Evolutionary conservation across 23 red algal genomes (phyloP).

Genomic region (Agarophyton chilense): DNA sequence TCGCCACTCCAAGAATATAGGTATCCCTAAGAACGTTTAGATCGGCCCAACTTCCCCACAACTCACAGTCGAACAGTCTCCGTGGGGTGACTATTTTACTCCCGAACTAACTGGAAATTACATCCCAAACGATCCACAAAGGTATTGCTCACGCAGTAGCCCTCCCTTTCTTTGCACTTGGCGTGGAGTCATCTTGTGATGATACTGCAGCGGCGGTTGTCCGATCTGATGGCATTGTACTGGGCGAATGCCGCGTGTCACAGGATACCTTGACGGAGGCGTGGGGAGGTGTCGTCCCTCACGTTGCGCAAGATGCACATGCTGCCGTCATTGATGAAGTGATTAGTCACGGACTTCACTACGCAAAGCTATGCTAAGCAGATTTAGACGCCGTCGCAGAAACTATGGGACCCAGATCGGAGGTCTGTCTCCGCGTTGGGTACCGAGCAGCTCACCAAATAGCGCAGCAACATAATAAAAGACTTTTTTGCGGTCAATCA

Average conservation of each 20-base stretch:
- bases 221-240: too few species aligned
- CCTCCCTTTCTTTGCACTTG: conserved; percentile 75
- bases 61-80: conserved; percentile 28
- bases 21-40: conserved; percentile 57
- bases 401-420: conserved; percentile 95
- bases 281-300: conserved; percentile 92
- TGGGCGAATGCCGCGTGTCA: conserved; percentile 66
- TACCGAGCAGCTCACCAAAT: conserved; percentile 69
- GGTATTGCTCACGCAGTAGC: not conserved
- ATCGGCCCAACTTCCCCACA: conserved; percentile 9
- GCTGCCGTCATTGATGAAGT: too few species aligned
- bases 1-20: conserved; percentile 34
- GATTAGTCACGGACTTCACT: too few species aligned
- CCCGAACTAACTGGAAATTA: conserved; percentile 56
- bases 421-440: conserved; percentile 92
- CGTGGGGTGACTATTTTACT: conserved; percentile 69
- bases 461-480: conserved; percentile 27
- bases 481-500: too few species aligned
- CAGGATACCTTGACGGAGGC: conserved; percentile 80
- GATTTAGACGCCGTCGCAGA: too few species aligned
- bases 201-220: conserved; percentile 98
- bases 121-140: not conserved
- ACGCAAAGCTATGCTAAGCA: too few species aligned
- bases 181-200: conserved; percentile 97
- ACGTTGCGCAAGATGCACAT: too few species aligned